Conservation (phyloP, 768 basidiomycete species). For the Boletus tomentosulus region DNA sequence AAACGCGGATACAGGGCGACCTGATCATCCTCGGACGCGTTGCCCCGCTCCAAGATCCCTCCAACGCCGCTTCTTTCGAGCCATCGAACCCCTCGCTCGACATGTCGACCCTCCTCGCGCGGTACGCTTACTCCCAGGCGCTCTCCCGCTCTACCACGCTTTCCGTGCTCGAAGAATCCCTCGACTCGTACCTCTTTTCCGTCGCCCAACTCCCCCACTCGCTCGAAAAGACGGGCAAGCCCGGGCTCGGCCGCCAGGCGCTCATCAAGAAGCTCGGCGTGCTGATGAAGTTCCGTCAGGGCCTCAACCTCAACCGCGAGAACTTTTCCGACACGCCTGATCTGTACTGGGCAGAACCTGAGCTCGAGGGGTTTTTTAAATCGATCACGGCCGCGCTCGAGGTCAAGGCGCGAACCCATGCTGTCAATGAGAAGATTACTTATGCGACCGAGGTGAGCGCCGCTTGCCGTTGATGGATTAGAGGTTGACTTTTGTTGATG, state of each 20-base stretch:
- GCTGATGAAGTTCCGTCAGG: conserved; percentile 88
- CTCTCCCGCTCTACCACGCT: conserved; percentile 85
- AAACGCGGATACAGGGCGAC: conserved; percentile 87
- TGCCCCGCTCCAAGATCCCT: conserved; percentile 52
- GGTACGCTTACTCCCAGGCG: conserved; percentile 90
- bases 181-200: conserved; percentile 80
- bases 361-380: conserved; percentile 85
- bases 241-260: conserved; percentile 72
- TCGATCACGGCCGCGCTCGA: conserved; percentile 83
- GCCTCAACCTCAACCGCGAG: conserved; percentile 83
- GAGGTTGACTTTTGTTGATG: conserved; percentile 1
- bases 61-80: conserved; percentile 41
- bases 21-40: conserved; percentile 82
- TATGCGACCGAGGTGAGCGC: conserved; percentile 69
- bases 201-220: conserved; percentile 77
- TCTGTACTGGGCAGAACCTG: conserved; percentile 93
- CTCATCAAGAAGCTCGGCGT: conserved; percentile 92
- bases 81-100: conserved; percentile 56
- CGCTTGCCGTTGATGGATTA: too few relatives aligned
- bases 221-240: conserved; percentile 75
- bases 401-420: conserved; percentile 72
- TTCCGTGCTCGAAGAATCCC: conserved; percentile 78
- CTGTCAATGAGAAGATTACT: conserved; percentile 89
- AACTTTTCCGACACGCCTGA: conserved; percentile 88
- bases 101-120: conserved; percentile 69